Percentiles rank a stretch among this genome's conserved stretches.
Evolutionary conservation across 2,329 filamentous ascomycete species (phyloP).

Genomic region (Cadophora sp.): DNA sequence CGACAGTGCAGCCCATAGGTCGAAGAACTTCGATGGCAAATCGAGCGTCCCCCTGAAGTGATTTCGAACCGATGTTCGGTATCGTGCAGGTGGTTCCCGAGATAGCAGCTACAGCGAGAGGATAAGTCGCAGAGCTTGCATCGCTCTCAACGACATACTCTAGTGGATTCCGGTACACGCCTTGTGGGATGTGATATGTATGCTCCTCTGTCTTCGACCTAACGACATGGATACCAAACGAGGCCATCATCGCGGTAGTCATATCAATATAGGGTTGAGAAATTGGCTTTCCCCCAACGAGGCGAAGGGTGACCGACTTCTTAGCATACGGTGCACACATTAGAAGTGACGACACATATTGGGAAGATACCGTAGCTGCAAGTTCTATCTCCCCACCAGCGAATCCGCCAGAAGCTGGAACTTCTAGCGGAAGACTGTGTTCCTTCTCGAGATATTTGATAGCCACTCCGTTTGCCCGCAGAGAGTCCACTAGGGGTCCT

Average conservation of each 20-base stretch:
- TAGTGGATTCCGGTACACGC: constrained; percentile 79
- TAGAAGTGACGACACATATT: constrained; percentile 95
- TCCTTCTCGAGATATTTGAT: constrained; percentile 86
- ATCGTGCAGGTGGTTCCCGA: constrained; percentile 95
- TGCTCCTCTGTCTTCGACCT: constrained; percentile 80
- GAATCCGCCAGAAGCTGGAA: constrained; percentile 83
- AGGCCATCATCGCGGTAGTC: constrained; percentile 97
- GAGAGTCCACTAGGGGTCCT: constrained; percentile 88
- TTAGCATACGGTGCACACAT: constrained; percentile 98
- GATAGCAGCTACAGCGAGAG: constrained; percentile 91
- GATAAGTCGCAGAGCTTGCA: constrained; percentile 96
- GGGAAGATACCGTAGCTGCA: constrained; percentile 95
- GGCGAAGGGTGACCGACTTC: constrained; percentile 84
- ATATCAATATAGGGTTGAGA: constrained; percentile 98
- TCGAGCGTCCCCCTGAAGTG: constrained; percentile 91
- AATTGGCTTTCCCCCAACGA: constrained; percentile 97
- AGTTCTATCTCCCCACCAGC: constrained; percentile 88
- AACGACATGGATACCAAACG: constrained; percentile 84
- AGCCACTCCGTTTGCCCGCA: constrained; percentile 84
- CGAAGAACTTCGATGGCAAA: constrained; percentile 89
- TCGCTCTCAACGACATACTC: constrained; percentile 96
- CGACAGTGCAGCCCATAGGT: constrained; percentile 92
- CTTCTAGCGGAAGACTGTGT: constrained; percentile 82
- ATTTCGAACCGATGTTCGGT: constrained; percentile 92
- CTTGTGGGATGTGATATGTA: constrained; percentile 92